Conservation (phyloP, 1,284 basidiomycete species). For the Tausonia pullulans region DNA sequence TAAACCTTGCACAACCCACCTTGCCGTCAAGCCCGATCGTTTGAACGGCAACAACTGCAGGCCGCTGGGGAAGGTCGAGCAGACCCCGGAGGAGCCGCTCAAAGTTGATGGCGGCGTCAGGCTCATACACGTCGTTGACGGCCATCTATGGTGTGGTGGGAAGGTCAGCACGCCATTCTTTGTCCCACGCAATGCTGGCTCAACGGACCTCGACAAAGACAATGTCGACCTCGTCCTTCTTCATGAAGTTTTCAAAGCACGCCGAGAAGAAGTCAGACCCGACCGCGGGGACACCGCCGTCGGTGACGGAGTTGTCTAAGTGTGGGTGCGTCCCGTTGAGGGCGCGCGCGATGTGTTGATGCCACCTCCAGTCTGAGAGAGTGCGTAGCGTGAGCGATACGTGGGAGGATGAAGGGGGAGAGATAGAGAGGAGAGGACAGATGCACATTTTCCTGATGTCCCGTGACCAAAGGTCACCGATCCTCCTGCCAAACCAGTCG, state of each 20-base stretch:
- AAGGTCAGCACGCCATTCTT: background rate
- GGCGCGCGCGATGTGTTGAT: background rate
- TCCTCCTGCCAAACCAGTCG: background rate
- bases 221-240: slow-evolving; percentile 1
- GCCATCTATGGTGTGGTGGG: background rate
- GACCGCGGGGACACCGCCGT: background rate
- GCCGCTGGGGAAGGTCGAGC: background rate
- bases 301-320: background rate
- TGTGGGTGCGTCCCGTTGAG: background rate
- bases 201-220: slow-evolving; percentile 1
- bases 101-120: background rate
- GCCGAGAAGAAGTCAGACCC: background rate
- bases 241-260: slow-evolving; percentile 1
- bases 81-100: slow-evolving; percentile 4
- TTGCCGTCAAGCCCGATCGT: background rate
- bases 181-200: background rate
- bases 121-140: slow-evolving; percentile 1
- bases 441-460: background rate
- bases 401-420: no score
- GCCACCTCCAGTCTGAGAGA: background rate
- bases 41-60: background rate
- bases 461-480: background rate
- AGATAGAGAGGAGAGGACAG: background rate
- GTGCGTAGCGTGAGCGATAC: no score
- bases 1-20: background rate